phyloP scores from a whole-genome alignment of 2,329 filamentous ascomycete genomes.

The Colletotrichum sublineola region DNA sequence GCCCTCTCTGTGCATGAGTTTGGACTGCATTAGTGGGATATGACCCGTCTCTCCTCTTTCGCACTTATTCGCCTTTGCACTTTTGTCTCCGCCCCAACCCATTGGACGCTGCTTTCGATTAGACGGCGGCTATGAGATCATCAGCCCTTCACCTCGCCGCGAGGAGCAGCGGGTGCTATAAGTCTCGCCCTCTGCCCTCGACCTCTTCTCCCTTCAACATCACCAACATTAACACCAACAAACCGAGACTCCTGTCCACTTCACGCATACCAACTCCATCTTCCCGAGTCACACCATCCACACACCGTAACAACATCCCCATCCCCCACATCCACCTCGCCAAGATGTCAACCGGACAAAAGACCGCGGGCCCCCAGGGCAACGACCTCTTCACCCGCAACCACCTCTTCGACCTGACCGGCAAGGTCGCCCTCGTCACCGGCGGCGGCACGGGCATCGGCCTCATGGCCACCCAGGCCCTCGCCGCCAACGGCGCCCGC shows the following conservation, averaged over 20 bases:
- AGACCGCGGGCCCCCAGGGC: conserved; percentile 44
- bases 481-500: conserved; percentile 75
- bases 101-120: conserved; percentile 11
- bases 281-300: not conserved
- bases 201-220: not conserved
- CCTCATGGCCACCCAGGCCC: conserved; percentile 76
- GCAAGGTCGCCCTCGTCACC: conserved; percentile 61
- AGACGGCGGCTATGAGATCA: conserved; percentile 34
- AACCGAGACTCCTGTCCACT: not conserved
- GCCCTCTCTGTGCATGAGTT: conserved; percentile 1
- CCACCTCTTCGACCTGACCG: conserved; percentile 58
- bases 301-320: not conserved
- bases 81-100: not conserved
- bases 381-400: conserved; percentile 52
- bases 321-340: not conserved
- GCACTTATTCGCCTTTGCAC: not conserved
- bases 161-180: conserved; percentile 28
- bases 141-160: conserved; percentile 11
- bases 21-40: not conserved
- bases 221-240: not conserved
- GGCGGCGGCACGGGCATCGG: conserved; percentile 74
- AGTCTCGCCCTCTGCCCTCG: not conserved
- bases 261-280: not conserved
- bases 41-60: not conserved
- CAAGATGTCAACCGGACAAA: conserved; percentile 38